Evolutionary conservation across 2,329 filamentous ascomycete genomes (phyloP).

Genomic region (Daldinia sp.): DNA sequence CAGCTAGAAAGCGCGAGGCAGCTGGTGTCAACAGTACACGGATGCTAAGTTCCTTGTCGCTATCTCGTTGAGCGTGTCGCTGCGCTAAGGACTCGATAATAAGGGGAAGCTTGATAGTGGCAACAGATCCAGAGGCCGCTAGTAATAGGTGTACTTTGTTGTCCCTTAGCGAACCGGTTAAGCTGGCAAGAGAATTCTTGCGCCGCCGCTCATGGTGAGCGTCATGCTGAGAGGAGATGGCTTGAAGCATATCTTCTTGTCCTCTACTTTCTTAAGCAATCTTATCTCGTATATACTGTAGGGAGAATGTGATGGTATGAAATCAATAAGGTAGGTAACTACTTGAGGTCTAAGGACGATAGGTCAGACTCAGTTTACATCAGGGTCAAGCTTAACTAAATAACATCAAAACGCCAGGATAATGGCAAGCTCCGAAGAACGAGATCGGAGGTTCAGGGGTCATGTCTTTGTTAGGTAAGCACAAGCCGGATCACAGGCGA

Average conservation of each 20-base stretch:
- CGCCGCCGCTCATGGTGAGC: constrained; percentile 43
- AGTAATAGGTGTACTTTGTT: constrained; percentile 72
- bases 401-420: constrained; percentile 17
- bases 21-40: constrained; percentile 84
- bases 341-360: not conserved
- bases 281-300: not conserved
- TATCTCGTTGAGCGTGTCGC: constrained; percentile 6
- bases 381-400: constrained; percentile 22
- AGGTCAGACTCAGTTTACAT: constrained; percentile 9
- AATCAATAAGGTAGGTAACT: not conserved
- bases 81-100: constrained; percentile 70
- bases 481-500: constrained; percentile 30
- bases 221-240: constrained; percentile 47
- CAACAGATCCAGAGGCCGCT: constrained; percentile 79
- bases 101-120: constrained; percentile 83
- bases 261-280: not conserved
- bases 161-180: constrained; percentile 57
- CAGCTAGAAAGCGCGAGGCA: constrained; percentile 79
- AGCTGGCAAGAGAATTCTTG: constrained; percentile 46
- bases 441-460: constrained; percentile 28
- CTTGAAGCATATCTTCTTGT: constrained; percentile 41
- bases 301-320: not conserved
- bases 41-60: constrained; percentile 59
- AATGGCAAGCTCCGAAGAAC: constrained; percentile 34
- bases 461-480: constrained; percentile 36